Base-by-base conservation (phyloP, 2,329 filamentous ascomycete species). In the Cordyceps cateniannulata region DNA sequence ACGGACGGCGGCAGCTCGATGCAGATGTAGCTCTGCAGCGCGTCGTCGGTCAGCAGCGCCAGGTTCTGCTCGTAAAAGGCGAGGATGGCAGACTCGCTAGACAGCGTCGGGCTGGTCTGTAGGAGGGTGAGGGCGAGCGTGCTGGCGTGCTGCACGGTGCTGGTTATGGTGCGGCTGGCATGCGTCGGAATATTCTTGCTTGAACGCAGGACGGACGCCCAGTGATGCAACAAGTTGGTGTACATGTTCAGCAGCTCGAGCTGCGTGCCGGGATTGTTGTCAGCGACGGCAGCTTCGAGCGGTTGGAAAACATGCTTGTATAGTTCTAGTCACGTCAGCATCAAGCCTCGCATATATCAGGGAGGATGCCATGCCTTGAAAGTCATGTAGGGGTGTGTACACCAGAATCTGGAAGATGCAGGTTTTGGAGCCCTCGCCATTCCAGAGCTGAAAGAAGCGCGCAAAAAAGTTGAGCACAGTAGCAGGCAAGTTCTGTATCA, bases 21-120 rank as follows among this genome's bases (percentile, higher is more conserved):
- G 25, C 85, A 84, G 45, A 91, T 79, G 62, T 79, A 77, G 10
- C 75, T 73, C 53, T 83, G 79, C 10, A 85, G 72, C 1, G 66
- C 48, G 74, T 68, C 74, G 48, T 85, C 75, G 3, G 81, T 79
- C 61, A 86, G 80, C 24, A 89, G 73, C 22, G 77, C 74, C 5
- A 84, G 81, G 6, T 85, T 78, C 58, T 82, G 76, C 64, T 88
- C 83, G 71, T 89, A 90, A 73, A 93, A 92, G 69, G 86, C 85
- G 38, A 90, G 79, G 18, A 92, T 77, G 22, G 80, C 75, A 7
- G 85, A 84, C 42, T 81, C 73, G 2, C 81, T 78, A 2, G 75
- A 66, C 5, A 76, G 64, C 6, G 70, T 69, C 9, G 76, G 70
- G 2, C 74, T 74, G 56, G 78, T 78, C 72, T 90, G 87, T 7